Percentiles rank a stretch among this genome's conserved stretches.
phyloP scores from a whole-genome alignment of 2,329 filamentous ascomycete genomes.

The Phoma herbarum region DNA sequence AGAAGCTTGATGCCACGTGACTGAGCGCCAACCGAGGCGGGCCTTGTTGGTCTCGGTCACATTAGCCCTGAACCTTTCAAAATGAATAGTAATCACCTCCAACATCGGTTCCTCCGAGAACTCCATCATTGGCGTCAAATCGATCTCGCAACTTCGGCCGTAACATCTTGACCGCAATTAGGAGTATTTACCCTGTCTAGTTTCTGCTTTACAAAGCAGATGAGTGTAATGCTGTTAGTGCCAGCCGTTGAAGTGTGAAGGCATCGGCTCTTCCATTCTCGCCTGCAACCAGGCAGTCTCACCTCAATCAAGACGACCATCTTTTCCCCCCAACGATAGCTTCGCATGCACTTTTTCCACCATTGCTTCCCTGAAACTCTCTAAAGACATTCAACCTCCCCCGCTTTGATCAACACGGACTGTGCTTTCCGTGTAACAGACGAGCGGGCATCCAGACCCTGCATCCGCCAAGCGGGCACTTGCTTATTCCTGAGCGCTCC shows the following conservation, averaged over 20 bases:
- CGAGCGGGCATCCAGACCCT: neutral
- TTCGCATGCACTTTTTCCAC: neutral
- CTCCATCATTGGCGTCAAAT: neutral
- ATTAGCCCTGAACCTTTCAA: constrained; percentile 1
- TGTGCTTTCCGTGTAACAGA: constrained; percentile 10
- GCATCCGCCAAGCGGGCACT: constrained; percentile 1
- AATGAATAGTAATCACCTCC: constrained; percentile 20
- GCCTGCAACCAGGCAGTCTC: constrained; percentile 7
- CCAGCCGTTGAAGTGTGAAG: constrained; percentile 1
- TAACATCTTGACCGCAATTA: neutral
- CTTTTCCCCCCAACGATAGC: neutral
- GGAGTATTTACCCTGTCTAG: neutral
- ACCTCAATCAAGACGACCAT: neutral
- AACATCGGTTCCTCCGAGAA: constrained; percentile 5
- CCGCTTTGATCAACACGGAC: neutral
- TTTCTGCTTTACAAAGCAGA: neutral
- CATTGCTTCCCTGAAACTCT: neutral
- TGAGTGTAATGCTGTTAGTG: neutral
- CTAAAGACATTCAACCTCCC: neutral
- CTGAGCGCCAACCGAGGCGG: constrained; percentile 14
- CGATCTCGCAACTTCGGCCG: constrained; percentile 5
- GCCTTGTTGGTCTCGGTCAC: neutral
- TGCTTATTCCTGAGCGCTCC: constrained; percentile 21
- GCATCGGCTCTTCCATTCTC: neutral
- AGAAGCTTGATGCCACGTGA: constrained; percentile 6